Evolutionary conservation across 2,329 filamentous ascomycete species (phyloP).

Genomic region (Pseudopithomyces maydicus): DNA sequence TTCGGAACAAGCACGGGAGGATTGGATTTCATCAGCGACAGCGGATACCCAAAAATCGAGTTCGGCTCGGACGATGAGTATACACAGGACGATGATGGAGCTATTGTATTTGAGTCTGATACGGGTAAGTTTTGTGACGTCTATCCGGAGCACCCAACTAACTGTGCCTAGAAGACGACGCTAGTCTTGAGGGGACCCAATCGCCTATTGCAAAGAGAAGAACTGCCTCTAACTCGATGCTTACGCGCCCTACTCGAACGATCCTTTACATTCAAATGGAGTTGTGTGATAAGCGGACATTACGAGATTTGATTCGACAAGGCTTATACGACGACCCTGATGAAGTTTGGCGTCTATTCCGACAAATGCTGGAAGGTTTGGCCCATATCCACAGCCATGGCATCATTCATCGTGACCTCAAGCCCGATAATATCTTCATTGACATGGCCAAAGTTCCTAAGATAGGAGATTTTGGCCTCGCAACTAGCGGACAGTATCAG

Average conservation of each 20-base stretch:
- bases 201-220: constrained; percentile 44
- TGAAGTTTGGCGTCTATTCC: constrained; percentile 87
- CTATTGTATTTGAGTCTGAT: constrained; percentile 45
- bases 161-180: constrained; percentile 51
- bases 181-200: constrained; percentile 41
- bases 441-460: constrained; percentile 88
- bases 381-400: constrained; percentile 87
- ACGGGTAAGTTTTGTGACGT: constrained; percentile 29
- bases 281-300: constrained; percentile 91
- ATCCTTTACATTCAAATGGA: constrained; percentile 99
- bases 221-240: constrained; percentile 53
- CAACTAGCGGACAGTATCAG: constrained; percentile 82
- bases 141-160: constrained; percentile 7
- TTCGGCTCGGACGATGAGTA: constrained; percentile 69
- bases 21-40: constrained; percentile 92
- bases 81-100: constrained; percentile 40
- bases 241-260: constrained; percentile 63
- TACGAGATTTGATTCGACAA: constrained; percentile 83
- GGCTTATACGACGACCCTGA: constrained; percentile 74
- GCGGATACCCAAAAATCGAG: constrained; percentile 75
- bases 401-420: constrained; percentile 94
- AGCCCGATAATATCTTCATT: constrained; percentile 97
- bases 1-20: constrained; percentile 74
- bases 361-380: constrained; percentile 88
- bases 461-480: constrained; percentile 95